These are phyloP conservation scores for Nigrospora oryzae DNA, from an alignment of 2,329 filamentous ascomycete genomes.

Conservation along the genomic window DNA sequence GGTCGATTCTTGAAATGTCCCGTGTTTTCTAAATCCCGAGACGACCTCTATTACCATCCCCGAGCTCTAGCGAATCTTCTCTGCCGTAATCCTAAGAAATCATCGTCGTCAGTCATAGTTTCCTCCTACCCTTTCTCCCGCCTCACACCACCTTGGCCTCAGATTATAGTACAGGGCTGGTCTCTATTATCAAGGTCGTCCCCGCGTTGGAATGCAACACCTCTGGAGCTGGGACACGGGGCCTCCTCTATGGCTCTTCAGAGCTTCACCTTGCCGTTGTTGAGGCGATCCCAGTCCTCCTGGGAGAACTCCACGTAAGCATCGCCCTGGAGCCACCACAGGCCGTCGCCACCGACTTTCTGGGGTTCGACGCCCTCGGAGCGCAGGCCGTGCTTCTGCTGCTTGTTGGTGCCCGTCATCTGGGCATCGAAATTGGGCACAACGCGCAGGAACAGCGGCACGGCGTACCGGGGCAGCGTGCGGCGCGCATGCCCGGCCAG, in stretches of 20 bases:
- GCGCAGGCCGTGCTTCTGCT: slow-evolving; percentile 71
- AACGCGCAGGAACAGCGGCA: slow-evolving; percentile 69
- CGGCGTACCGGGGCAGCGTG: slow-evolving; percentile 63
- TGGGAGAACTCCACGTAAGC: slow-evolving; percentile 60
- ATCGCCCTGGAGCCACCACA: slow-evolving; percentile 59
- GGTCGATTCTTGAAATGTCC: too few relatives aligned
- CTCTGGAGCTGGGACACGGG: too few relatives aligned
- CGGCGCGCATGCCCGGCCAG: slow-evolving; percentile 50
- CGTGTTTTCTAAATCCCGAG: too few relatives aligned
- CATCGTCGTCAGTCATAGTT: too few relatives aligned
- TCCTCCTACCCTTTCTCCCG: too few relatives aligned
- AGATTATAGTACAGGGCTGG: too few relatives aligned
- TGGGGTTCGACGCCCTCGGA: slow-evolving; percentile 63
- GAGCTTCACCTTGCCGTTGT: slow-evolving; percentile 61
- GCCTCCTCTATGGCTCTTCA: slow-evolving; percentile 23
- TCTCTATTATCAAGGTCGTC: too few relatives aligned
- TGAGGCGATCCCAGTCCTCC: slow-evolving; percentile 61
- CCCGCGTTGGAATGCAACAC: too few relatives aligned
- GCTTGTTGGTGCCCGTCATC: slow-evolving; percentile 79
- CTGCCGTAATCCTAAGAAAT: too few relatives aligned
- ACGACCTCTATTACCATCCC: too few relatives aligned
- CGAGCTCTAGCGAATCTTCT: too few relatives aligned
- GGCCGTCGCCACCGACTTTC: slow-evolving; percentile 36
- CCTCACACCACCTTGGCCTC: too few relatives aligned
- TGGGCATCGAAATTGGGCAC: slow-evolving; percentile 48